Base-by-base conservation (phyloP, 306 rosid genomes). In the Trichosanthes truncata region DNA sequence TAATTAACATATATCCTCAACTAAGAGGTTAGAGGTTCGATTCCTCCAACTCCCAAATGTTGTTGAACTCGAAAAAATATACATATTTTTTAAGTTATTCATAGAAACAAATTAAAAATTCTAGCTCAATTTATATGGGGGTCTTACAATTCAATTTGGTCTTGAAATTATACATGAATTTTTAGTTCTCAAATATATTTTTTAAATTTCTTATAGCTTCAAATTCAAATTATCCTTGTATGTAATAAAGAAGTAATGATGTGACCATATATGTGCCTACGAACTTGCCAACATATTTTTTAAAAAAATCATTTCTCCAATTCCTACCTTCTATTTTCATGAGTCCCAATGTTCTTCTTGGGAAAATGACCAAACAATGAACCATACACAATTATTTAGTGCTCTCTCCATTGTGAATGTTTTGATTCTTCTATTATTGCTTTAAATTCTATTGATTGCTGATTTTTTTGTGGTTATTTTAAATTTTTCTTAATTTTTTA, bases 321-420 rank as follows among this genome's bases (percentile, higher is more conserved):
- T 67, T 67, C 35, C 33, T 40, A 40, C 3, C 11, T 10, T 68
- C 0, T 68, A 68, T 68, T 68, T 67, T 68, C 10, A 68, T 68
- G 75, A 68, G 75, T 68, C 53, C 75, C 75, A 68, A 68, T 1
- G 75, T 35, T 25, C 29, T 68, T 68, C 53, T n/a, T 69, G 75
- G 75, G 75, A 69, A 69, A 41, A 69, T 41, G 75, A 69, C 35
- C 75, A 49, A 68, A 68, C 75, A 68, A 68, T 68, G 3, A 68
- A 68, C 52, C 31, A 68, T 40, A n/a, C 75, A 68, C 52, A 68
- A 68, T 68, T 68, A 68, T 68, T 68, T 40, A 40, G 75, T 68
- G 20, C 75, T n/a, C 52, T n/a, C 52, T 9, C 74, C 23, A 4
- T 68, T 40, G 41, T 62, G 41, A 62, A 4, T 62, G n/a, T 62